Conservation (phyloP, 192 early-diverging fungal genomes). For the Podila verticillata region DNA sequence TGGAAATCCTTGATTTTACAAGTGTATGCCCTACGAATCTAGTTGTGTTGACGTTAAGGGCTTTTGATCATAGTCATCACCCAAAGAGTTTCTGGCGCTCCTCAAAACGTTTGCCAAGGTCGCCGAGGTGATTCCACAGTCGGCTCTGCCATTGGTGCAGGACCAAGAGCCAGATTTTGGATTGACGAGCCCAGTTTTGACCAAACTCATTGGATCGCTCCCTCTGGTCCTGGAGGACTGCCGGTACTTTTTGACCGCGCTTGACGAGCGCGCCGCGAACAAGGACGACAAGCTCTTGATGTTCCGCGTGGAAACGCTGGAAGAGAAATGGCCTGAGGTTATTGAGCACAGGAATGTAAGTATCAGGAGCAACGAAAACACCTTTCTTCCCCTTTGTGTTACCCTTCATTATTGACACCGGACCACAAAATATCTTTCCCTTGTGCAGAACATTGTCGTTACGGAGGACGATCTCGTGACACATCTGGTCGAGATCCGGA, state of each 20-base stretch:
- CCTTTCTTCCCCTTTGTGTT: too few species aligned
- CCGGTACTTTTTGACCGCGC: conserved; percentile 39
- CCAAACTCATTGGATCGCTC: conserved; percentile 51
- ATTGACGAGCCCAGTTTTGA: conserved; percentile 45
- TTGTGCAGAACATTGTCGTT: conserved; percentile 55
- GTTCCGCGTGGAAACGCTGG: conserved; percentile 56
- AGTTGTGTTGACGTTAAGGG: not conserved
- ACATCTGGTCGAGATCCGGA: conserved; percentile 61
- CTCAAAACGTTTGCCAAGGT: conserved; percentile 60
- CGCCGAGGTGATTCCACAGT: conserved; percentile 25
- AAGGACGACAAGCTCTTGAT: conserved; percentile 62
- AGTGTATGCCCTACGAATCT: not conserved
- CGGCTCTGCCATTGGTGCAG: not conserved
- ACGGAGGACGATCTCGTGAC: conserved; percentile 67
- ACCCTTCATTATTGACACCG: not conserved
- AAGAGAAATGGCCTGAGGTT: conserved; percentile 60
- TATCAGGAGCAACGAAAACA: not conserved
- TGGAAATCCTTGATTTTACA: not conserved
- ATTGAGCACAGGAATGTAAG: conserved; percentile 54
- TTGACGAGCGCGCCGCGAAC: conserved; percentile 61
- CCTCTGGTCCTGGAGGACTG: conserved; percentile 47
- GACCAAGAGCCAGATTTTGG: not conserved
- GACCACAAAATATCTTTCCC: not conserved
- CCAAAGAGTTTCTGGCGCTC: conserved; percentile 66
- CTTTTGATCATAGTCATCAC: conserved; percentile 54